Percentiles rank a stretch among this genome's conserved stretches.
These are phyloP conservation scores for Otatea glauca DNA, from an alignment of 176 grass and related monocot species.

Conservation along the genomic window DNA sequence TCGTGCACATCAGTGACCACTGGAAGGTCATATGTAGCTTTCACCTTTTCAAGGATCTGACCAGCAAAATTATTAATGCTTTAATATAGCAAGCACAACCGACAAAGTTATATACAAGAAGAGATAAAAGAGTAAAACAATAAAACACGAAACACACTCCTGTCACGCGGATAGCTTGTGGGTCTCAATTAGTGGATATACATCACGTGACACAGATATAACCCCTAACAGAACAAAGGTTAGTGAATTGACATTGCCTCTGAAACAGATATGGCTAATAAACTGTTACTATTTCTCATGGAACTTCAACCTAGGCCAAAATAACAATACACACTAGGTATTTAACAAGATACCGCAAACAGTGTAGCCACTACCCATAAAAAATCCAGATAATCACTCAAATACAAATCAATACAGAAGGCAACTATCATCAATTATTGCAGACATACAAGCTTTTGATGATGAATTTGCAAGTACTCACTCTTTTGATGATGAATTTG, in stretches of 20 bases:
- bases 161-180: background rate
- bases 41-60: slow-evolving; percentile 97
- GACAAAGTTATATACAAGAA: background rate
- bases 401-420: background rate
- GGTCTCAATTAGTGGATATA: background rate
- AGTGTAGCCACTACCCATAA: background rate
- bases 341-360: background rate
- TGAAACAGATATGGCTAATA: background rate
- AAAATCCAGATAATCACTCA: background rate
- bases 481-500: background rate
- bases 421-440: background rate
- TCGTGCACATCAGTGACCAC: slow-evolving; percentile 95
- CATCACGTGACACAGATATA: background rate
- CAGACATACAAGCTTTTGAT: background rate
- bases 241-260: background rate
- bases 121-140: background rate
- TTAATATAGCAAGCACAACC: background rate
- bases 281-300: background rate
- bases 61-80: slow-evolving; percentile 13
- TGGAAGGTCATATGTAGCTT: slow-evolving; percentile 76
- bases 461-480: background rate
- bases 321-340: background rate
- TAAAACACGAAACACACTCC: slow-evolving; percentile 1
- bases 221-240: background rate
- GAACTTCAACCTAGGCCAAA: background rate